Conservation (phyloP, 192 early-diverging fungal genomes). For the Gryganskiella cystojenkinii region DNA sequence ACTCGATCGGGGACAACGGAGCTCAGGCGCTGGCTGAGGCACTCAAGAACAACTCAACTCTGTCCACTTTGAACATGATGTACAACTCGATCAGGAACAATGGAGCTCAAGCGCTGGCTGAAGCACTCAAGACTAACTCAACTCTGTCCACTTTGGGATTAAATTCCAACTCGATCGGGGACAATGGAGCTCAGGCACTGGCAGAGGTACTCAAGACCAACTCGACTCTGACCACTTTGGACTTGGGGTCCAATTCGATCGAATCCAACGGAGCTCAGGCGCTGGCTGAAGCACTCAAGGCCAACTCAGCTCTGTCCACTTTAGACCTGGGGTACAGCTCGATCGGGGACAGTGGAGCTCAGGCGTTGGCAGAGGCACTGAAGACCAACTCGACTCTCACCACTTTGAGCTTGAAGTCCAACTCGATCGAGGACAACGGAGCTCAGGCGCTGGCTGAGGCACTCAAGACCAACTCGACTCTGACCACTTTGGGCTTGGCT, state of each 20-base stretch:
- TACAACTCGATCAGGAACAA: neutral
- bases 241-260: too few relatives aligned
- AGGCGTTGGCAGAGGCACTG: slow-evolving; percentile 17
- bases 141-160: too few relatives aligned
- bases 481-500: slow-evolving; percentile 36
- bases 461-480: slow-evolving; percentile 22
- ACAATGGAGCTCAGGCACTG: too few relatives aligned
- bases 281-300: too few relatives aligned
- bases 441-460: slow-evolving; percentile 35
- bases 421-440: slow-evolving; percentile 9
- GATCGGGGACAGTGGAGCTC: too few relatives aligned
- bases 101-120: neutral
- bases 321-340: too few relatives aligned
- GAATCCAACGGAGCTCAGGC: too few relatives aligned
- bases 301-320: too few relatives aligned
- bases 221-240: too few relatives aligned
- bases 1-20: slow-evolving; percentile 18
- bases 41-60: slow-evolving; percentile 23
- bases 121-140: slow-evolving; percentile 1
- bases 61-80: slow-evolving; percentile 11
- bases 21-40: slow-evolving; percentile 8
- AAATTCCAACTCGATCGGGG: too few relatives aligned
- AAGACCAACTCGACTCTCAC: slow-evolving; percentile 17
- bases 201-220: too few relatives aligned
- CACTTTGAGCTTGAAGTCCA: slow-evolving; percentile 8